These are phyloP conservation scores for Beauveria medogensis DNA, from an alignment of 2,329 filamentous ascomycete genomes.

Conservation along the genomic window DNA sequence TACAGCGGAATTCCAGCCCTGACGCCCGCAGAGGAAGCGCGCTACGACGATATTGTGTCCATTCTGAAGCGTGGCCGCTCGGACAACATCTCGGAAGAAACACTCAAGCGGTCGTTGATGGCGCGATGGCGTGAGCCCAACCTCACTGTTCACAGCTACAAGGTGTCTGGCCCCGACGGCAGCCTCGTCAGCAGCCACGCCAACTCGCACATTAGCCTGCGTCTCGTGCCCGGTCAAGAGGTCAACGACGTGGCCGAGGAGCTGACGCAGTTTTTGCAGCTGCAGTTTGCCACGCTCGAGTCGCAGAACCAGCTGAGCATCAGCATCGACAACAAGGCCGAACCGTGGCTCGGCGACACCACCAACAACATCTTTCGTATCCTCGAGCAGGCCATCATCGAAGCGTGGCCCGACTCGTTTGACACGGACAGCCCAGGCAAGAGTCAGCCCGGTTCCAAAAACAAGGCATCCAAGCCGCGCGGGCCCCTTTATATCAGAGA, in stretches of 20 bases:
- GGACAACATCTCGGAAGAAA: slow-evolving; percentile 47
- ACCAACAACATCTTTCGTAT: slow-evolving; percentile 86
- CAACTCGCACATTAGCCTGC: slow-evolving; percentile 79
- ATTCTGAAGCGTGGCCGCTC: slow-evolving; percentile 68
- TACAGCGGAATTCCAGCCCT: slow-evolving; percentile 76
- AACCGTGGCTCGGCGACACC: slow-evolving; percentile 92
- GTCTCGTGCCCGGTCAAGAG: slow-evolving; percentile 89
- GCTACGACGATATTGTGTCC: slow-evolving; percentile 77
- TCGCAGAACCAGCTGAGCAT: slow-evolving; percentile 76
- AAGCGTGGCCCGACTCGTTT: slow-evolving; percentile 65
- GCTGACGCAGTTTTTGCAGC: slow-evolving; percentile 58
- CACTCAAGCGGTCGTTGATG: slow-evolving; percentile 80
- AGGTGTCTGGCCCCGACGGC: slow-evolving; percentile 84
- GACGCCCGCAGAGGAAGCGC: slow-evolving; percentile 64
- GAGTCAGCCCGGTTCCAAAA: background rate
- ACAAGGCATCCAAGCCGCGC: slow-evolving; percentile 26
- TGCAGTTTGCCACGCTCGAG: slow-evolving; percentile 64
- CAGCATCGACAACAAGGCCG: slow-evolving; percentile 84
- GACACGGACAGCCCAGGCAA: slow-evolving; percentile 16
- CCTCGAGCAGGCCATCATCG: slow-evolving; percentile 71
- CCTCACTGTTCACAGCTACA: slow-evolving; percentile 85
- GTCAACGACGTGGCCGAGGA: slow-evolving; percentile 65
- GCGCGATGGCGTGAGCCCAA: slow-evolving; percentile 93
- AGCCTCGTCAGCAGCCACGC: slow-evolving; percentile 87
- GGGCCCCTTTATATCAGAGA: slow-evolving; percentile 90